These are phyloP conservation scores for Umbelopsis vinacea DNA, from an alignment of 192 early-diverging fungal genomes.

Conservation along the genomic window DNA sequence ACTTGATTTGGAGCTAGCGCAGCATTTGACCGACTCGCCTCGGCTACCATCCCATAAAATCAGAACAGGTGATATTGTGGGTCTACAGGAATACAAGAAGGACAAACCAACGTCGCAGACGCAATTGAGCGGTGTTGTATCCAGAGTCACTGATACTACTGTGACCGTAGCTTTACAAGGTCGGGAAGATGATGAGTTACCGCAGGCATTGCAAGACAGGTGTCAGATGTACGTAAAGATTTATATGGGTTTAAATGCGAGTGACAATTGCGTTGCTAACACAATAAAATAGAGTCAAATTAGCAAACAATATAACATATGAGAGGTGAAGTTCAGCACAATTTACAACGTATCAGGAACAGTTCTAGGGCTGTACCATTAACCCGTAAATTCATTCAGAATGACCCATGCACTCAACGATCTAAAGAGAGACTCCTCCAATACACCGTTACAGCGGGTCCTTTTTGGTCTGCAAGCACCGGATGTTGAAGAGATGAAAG, in stretches of 20 bases:
- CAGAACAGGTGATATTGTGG: slow-evolving; percentile 74
- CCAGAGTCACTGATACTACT: slow-evolving; percentile 55
- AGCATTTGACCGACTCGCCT: slow-evolving; percentile 50
- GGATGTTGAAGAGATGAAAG: slow-evolving; percentile 35
- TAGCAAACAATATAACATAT: slow-evolving; percentile 55
- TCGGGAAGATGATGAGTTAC: slow-evolving; percentile 59
- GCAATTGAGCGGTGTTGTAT: slow-evolving; percentile 59
- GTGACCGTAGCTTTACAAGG: slow-evolving; percentile 63
- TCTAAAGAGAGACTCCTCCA: slow-evolving; percentile 37
- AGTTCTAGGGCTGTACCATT: slow-evolving; percentile 1
- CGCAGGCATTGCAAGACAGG: slow-evolving; percentile 63
- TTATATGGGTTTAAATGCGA: not conserved
- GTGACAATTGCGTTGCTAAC: slow-evolving; percentile 2
- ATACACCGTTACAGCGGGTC: slow-evolving; percentile 42
- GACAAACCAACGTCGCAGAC: slow-evolving; percentile 42
- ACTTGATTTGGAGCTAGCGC: slow-evolving; percentile 66
- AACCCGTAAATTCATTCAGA: slow-evolving; percentile 32
- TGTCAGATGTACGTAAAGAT: slow-evolving; percentile 65
- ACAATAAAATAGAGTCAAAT: slow-evolving; percentile 37
- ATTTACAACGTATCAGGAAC: not conserved
- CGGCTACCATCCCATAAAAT: slow-evolving; percentile 62
- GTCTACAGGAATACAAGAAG: slow-evolving; percentile 60
- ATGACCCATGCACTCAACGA: slow-evolving; percentile 51
- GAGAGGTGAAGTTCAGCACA: slow-evolving; percentile 39
- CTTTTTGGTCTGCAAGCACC: slow-evolving; percentile 50